Evolutionary conservation across 1,284 basidiomycete genomes (phyloP).

Genomic region (Cryptococcus sp.): DNA sequence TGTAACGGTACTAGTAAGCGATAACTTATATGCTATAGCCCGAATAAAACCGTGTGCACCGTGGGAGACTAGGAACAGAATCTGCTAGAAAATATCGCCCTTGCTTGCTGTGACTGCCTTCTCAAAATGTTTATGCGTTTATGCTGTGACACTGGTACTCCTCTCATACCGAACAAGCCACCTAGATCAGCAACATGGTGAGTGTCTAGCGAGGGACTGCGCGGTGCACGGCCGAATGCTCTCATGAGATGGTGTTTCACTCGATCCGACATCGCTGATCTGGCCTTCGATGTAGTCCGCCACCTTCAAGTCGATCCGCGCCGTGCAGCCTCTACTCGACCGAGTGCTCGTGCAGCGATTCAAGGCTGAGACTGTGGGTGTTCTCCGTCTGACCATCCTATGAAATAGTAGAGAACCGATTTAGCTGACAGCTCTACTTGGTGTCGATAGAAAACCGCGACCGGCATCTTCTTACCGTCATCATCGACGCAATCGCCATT

Average conservation of each 20-base stretch:
- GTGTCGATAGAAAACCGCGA: constrained; percentile 78
- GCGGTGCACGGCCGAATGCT: not conserved
- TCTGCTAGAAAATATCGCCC: not conserved
- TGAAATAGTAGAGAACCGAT: no score
- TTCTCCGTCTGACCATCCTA: no score
- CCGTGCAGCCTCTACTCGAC: constrained; percentile 89
- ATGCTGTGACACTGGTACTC: not conserved
- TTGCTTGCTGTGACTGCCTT: not conserved
- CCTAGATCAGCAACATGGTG: constrained; percentile 6
- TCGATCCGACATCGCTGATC: not conserved
- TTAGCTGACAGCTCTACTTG: not conserved
- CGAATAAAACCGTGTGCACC: not conserved
- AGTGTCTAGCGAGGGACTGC: not conserved
- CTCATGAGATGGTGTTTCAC: not conserved
- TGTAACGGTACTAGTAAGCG: not conserved
- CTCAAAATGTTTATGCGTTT: not conserved
- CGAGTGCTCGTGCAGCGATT: constrained; percentile 96
- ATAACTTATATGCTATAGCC: no score
- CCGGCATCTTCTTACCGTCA: constrained; percentile 90
- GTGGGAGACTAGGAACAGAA: not conserved
- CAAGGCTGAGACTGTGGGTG: constrained; percentile 82
- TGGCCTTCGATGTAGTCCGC: constrained; percentile 41
- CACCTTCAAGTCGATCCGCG: constrained; percentile 92
- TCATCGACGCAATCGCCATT: constrained; percentile 79
- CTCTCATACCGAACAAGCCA: not conserved